phyloP scores from a whole-genome alignment of 2,329 filamentous ascomycete species.

The Magnaporthiopsis incrustans region DNA sequence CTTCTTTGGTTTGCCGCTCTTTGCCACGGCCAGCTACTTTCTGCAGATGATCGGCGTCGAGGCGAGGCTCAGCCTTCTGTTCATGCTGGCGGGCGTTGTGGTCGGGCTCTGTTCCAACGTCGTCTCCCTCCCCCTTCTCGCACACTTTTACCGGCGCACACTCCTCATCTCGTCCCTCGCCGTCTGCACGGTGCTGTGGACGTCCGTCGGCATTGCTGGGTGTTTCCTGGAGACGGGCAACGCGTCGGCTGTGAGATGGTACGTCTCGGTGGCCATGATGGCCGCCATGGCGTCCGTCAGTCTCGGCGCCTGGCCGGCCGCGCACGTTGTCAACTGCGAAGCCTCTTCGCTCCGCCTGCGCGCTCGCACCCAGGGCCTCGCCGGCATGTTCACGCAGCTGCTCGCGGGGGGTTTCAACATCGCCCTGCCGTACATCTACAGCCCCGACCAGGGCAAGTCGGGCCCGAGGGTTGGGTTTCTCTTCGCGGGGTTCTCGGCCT shows the following conservation, averaged over 20 bases:
- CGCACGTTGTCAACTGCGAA: slow-evolving; percentile 2
- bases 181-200: background rate
- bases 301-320: background rate
- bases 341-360: slow-evolving; percentile 6
- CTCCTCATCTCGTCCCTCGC: background rate
- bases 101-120: background rate
- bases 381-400: background rate
- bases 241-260: background rate
- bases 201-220: background rate
- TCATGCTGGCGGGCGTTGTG: background rate
- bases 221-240: background rate
- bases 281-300: background rate
- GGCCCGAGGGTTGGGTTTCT: slow-evolving; percentile 1
- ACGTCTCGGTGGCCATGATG: slow-evolving; percentile 2
- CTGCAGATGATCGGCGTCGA: slow-evolving; percentile 1
- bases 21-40: slow-evolving; percentile 5
- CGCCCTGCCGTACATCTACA: slow-evolving; percentile 4
- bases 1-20: slow-evolving; percentile 4
- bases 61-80: slow-evolving; percentile 4
- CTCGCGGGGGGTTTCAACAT: background rate
- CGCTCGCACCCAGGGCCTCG: background rate
- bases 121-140: background rate
- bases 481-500: background rate
- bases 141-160: background rate
- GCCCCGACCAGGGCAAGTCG: background rate